Percentiles rank a stretch among this genome's conserved stretches.
These are phyloP conservation scores for Entophlyctis luteolus DNA, from an alignment of 192 early-diverging fungal species.

Conservation along the genomic window DNA sequence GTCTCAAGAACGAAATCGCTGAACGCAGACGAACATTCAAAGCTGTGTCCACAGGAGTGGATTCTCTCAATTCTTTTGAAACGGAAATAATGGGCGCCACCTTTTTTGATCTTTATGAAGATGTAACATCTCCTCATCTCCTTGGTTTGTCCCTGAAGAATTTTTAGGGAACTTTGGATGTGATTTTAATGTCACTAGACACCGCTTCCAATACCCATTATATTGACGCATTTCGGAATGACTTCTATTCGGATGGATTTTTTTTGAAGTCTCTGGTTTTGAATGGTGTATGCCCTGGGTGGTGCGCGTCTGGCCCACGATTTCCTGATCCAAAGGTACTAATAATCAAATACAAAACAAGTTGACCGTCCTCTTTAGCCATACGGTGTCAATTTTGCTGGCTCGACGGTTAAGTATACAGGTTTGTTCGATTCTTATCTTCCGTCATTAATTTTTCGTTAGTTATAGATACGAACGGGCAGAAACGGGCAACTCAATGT, in stretches of 20 bases:
- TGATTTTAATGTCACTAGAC: conserved; percentile 58
- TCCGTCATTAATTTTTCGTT: neutral
- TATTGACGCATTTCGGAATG: conserved; percentile 70
- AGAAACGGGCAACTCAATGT: conserved; percentile 72
- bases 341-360: neutral
- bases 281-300: conserved; percentile 60
- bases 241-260: conserved; percentile 90
- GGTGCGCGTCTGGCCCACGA: conserved; percentile 41
- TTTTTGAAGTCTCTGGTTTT: conserved; percentile 81
- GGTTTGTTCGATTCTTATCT: neutral
- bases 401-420: conserved; percentile 83
- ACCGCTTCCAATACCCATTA: conserved; percentile 34
- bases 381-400: conserved; percentile 79
- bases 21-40: conserved; percentile 60
- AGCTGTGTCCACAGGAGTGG: conserved; percentile 62
- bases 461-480: conserved; percentile 73
- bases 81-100: conserved; percentile 53
- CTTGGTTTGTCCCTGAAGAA: neutral
- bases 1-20: conserved; percentile 37
- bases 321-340: conserved; percentile 43
- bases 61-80: conserved; percentile 47
- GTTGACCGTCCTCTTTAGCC: conserved; percentile 39
- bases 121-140: conserved; percentile 54
- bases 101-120: conserved; percentile 87
- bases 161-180: conserved; percentile 73